Evolutionary conservation across 768 basidiomycete species (phyloP).

Genomic region (Zangia roseola): DNA sequence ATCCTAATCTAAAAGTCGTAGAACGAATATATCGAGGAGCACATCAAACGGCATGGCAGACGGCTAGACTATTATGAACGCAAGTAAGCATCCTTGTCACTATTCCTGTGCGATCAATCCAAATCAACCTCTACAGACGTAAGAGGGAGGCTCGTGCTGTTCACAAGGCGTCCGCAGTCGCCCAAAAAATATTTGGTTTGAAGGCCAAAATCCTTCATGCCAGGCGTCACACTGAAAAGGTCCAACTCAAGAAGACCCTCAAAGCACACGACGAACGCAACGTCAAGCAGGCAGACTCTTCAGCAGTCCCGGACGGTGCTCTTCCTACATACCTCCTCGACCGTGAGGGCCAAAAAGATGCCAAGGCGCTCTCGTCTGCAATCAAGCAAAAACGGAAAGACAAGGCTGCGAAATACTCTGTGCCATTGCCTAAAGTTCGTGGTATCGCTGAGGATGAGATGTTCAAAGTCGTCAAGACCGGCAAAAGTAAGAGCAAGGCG

Average conservation of each 20-base stretch:
- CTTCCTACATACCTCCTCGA: slow-evolving; percentile 95
- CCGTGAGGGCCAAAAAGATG: slow-evolving; percentile 97
- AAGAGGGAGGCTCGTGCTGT: slow-evolving; percentile 79
- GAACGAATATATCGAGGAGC: slow-evolving; percentile 99
- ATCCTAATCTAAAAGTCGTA: slow-evolving; percentile 33
- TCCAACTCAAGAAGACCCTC: slow-evolving; percentile 98
- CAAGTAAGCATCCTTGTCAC: slow-evolving; percentile 56
- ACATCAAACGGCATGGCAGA: slow-evolving; percentile 94
- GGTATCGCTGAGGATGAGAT: slow-evolving; percentile 99
- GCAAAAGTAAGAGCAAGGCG: slow-evolving; percentile 91
- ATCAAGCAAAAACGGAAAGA: slow-evolving; percentile 99
- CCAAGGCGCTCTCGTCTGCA: slow-evolving; percentile 91
- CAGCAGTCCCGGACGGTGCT: slow-evolving; percentile 83
- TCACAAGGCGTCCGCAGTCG: slow-evolving; percentile 74
- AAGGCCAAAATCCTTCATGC: slow-evolving; percentile 99
- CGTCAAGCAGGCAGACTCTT: slow-evolving; percentile 89
- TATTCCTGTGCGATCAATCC: background rate
- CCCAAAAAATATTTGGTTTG: slow-evolving; percentile 93
- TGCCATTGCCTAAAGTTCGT: slow-evolving; percentile 93
- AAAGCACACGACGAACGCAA: slow-evolving; percentile 99
- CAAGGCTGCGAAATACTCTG: slow-evolving; percentile 97
- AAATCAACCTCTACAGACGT: slow-evolving; percentile 47
- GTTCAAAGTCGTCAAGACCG: slow-evolving; percentile 99
- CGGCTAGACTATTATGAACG: slow-evolving; percentile 95
- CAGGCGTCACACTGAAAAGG: slow-evolving; percentile 95